These are phyloP conservation scores for Apiospora rasikravindrae DNA, from an alignment of 2,329 filamentous ascomycete species.

Conservation along the genomic window DNA sequence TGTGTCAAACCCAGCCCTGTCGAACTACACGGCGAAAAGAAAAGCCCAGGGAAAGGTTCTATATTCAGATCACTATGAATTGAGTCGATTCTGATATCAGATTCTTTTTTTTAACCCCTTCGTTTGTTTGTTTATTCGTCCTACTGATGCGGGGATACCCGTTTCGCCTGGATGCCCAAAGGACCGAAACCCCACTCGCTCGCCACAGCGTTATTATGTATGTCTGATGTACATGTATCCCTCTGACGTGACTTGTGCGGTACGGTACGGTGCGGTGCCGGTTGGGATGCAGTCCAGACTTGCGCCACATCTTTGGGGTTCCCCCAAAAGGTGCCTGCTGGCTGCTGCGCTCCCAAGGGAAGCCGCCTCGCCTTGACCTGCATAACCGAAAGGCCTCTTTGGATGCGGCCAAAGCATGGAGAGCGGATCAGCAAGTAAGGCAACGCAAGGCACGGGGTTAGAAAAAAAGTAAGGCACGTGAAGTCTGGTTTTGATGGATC, in stretches of 20 bases:
- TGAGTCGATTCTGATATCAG: background rate
- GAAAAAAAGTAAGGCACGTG: conserved; percentile 5
- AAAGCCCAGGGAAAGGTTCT: background rate
- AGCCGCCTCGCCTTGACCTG: conserved; percentile 11
- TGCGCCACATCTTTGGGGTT: conserved; percentile 13
- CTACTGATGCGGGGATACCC: conserved; percentile 8
- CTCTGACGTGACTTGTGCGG: background rate
- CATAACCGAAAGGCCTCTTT: conserved; percentile 18
- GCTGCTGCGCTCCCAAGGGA: conserved; percentile 6
- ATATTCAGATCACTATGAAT: background rate
- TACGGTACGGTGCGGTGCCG: background rate
- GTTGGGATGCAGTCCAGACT: conserved; percentile 13
- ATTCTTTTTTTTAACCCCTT: background rate
- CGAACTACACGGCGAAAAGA: background rate
- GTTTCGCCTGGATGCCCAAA: conserved; percentile 13
- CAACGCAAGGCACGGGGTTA: conserved; percentile 4
- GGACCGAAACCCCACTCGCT: conserved; percentile 17
- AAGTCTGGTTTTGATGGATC: conserved; percentile 5
- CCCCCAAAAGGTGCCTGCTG: background rate
- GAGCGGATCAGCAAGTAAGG: conserved; percentile 10
- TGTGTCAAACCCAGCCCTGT: conserved; percentile 11
- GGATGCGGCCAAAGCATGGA: conserved; percentile 17
- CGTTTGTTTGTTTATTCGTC: background rate
- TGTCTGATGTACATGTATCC: conserved; percentile 4
- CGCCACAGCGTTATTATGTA: background rate